These are phyloP conservation scores for Endocalyx cinctus DNA, from an alignment of 2,329 filamentous ascomycete species.

Conservation along the genomic window DNA sequence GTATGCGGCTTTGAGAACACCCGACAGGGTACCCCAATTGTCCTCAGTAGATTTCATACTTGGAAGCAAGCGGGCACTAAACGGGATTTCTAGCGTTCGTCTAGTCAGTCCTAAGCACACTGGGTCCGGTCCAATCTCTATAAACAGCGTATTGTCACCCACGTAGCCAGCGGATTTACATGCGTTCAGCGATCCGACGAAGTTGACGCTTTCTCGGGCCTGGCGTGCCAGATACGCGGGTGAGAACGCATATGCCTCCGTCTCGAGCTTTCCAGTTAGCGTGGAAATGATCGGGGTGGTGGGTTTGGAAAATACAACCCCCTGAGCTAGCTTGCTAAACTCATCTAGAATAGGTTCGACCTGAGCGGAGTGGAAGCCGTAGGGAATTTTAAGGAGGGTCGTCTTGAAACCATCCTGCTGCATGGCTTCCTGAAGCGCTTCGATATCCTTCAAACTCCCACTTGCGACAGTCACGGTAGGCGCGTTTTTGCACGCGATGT, in stretches of 20 bases:
- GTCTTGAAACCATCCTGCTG: conserved; percentile 33
- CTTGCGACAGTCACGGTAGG: too few species aligned
- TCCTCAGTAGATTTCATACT: too few species aligned
- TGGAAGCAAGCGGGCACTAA: too few species aligned
- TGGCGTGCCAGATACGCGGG: conserved; percentile 14
- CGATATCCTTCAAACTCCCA: conserved; percentile 43
- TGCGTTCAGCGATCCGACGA: conserved; percentile 10
- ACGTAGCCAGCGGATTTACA: not conserved
- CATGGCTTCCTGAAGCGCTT: conserved; percentile 36
- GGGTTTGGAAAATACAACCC: conserved; percentile 39
- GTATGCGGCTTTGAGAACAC: too few species aligned
- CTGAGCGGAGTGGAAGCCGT: conserved; percentile 49
- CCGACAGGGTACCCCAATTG: too few species aligned
- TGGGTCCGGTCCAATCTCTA: conserved; percentile 9
- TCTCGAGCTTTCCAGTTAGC: conserved; percentile 15
- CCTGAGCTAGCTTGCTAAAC: conserved; percentile 44
- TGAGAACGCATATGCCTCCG: conserved; percentile 11
- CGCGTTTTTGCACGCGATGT: too few species aligned
- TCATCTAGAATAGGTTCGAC: conserved; percentile 51
- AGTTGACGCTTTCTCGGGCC: conserved; percentile 10
- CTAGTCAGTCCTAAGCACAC: too few species aligned
- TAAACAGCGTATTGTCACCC: conserved; percentile 5
- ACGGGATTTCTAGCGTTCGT: too few species aligned
- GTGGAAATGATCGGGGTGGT: conserved; percentile 38
- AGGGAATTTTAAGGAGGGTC: conserved; percentile 42